phyloP scores from a whole-genome alignment of 2,329 filamentous ascomycete species.

The Diplodia mutila region DNA sequence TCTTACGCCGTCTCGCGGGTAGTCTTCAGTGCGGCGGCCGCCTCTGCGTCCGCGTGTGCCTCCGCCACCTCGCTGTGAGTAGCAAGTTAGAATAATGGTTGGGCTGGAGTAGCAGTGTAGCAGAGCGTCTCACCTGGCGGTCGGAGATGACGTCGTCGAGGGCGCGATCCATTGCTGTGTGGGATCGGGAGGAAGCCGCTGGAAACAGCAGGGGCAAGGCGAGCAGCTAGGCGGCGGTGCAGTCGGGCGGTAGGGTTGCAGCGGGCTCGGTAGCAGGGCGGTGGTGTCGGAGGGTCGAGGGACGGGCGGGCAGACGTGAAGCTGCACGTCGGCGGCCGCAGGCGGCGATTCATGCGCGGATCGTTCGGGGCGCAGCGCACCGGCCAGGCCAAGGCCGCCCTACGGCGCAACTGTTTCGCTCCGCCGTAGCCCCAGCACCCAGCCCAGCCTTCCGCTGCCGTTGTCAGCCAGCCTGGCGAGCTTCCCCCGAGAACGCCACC shows the following conservation, averaged over 20 bases:
- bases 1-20: slow-evolving; percentile 83
- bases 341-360: slow-evolving; percentile 14
- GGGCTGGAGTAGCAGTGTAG: not conserved
- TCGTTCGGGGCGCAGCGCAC: not conserved
- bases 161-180: slow-evolving; percentile 61
- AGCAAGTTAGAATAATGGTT: slow-evolving; percentile 23
- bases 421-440: not conserved
- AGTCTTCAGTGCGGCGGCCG: slow-evolving; percentile 54
- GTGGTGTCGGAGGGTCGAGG: slow-evolving; percentile 1
- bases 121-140: slow-evolving; percentile 52
- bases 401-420: not conserved
- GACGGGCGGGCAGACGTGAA: not conserved
- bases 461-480: not conserved
- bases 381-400: not conserved
- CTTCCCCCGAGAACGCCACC: not conserved
- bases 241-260: slow-evolving; percentile 5
- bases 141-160: slow-evolving; percentile 68
- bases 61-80: slow-evolving; percentile 30
- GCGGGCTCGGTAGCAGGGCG: not conserved
- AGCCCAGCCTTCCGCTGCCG: not conserved
- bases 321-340: not conserved
- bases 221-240: not conserved
- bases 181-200: not conserved
- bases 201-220: not conserved
- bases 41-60: slow-evolving; percentile 41